These are phyloP conservation scores for Allium sativum DNA, from an alignment of 106 monocot genomes.

Conservation along the genomic window DNA sequence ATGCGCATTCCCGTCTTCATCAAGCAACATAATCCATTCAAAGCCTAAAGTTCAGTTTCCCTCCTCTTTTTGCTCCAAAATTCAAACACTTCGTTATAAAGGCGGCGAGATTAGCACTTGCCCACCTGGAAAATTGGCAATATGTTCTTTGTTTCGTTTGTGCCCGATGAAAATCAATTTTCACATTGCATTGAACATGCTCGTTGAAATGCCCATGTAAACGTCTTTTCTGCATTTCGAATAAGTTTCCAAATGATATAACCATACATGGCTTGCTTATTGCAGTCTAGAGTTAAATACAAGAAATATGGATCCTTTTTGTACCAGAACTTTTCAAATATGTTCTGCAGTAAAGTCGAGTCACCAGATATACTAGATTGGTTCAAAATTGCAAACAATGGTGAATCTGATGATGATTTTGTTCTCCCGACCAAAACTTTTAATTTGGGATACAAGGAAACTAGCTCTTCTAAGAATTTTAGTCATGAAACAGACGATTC, in stretches of 20 bases:
- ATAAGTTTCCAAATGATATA: constrained; percentile 13
- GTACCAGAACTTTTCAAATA: constrained; percentile 7
- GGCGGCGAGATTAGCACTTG: too few relatives aligned
- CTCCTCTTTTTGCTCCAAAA: too few relatives aligned
- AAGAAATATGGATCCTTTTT: background rate
- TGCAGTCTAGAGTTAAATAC: background rate
- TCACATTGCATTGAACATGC: background rate
- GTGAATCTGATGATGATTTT: constrained; percentile 48
- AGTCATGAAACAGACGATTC: constrained; percentile 7
- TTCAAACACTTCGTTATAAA: too few relatives aligned
- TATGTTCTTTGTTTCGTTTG: too few relatives aligned
- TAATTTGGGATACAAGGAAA: constrained; percentile 8
- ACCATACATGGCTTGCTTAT: background rate
- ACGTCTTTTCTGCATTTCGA: background rate
- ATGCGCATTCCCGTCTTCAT: too few relatives aligned
- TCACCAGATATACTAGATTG: constrained; percentile 55
- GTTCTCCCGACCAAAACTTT: constrained; percentile 46
- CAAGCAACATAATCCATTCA: too few relatives aligned
- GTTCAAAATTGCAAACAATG: constrained; percentile 28
- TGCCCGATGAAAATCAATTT: too few relatives aligned
- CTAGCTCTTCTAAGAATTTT: background rate
- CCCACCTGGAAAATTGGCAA: too few relatives aligned
- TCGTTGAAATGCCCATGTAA: constrained; percentile 13
- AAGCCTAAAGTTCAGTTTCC: too few relatives aligned
- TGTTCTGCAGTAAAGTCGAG: constrained; percentile 21